These are phyloP conservation scores for Aspergillus pseudotamarii DNA, from an alignment of 2,329 filamentous ascomycete species.

Conservation along the genomic window DNA sequence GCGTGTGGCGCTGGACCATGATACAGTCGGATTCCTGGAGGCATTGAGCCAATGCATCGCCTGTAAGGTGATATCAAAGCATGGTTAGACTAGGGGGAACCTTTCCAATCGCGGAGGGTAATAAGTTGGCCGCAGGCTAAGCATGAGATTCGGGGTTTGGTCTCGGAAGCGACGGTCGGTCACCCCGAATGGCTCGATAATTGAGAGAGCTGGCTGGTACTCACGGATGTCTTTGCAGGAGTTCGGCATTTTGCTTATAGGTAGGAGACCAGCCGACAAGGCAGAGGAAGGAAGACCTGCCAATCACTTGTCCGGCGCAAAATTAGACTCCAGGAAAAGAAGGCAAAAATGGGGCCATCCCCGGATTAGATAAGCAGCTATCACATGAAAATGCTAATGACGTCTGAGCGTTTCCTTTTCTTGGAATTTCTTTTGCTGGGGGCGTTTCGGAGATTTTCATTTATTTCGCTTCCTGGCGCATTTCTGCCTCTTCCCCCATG, in stretches of 20 bases:
- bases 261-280: constrained; percentile 1
- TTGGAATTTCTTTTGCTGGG: neutral
- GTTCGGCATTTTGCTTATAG: constrained; percentile 72
- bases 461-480: neutral
- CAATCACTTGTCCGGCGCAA: constrained; percentile 14
- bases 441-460: neutral
- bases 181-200: neutral
- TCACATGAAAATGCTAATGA: constrained; percentile 26
- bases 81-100: constrained; percentile 21
- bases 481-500: neutral
- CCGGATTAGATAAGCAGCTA: constrained; percentile 37
- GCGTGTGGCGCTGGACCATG: constrained; percentile 84
- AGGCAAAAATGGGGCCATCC: constrained; percentile 14
- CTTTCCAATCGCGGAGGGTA: neutral
- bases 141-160: neutral
- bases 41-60: constrained; percentile 88
- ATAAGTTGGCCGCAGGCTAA: neutral
- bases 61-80: constrained; percentile 50
- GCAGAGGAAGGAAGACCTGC: neutral
- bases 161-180: neutral
- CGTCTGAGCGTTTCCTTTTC: constrained; percentile 10
- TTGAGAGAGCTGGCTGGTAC: constrained; percentile 38
- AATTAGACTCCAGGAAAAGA: constrained; percentile 10
- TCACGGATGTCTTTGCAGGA: constrained; percentile 96
- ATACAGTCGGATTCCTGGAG: constrained; percentile 97